Evolutionary conservation across 495 filamentous ascomycete genomes (phyloP), one percentile per base, ranked within the genome.

Genomic region (Xylaria acuta): DNA sequence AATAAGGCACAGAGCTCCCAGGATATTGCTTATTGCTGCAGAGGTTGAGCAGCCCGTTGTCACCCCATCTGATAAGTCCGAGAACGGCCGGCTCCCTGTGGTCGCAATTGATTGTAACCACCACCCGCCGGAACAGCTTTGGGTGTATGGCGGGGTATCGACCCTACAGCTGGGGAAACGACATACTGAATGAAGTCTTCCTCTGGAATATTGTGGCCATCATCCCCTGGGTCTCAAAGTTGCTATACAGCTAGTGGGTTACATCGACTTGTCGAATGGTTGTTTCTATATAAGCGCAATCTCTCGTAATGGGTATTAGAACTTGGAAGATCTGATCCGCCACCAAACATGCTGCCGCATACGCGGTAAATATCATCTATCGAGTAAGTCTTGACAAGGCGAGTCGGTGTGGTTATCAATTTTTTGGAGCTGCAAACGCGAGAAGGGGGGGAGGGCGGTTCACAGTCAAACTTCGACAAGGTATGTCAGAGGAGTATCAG

Each of bases 321-420:
- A 60, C 36, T 34, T 64, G 45, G 12, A 51, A 38, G 43, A 40
- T 20, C 27, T 27, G 56, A 41, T 41, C 41, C 32, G 38, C 54
- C 43, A 43, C 43, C n/a, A 14, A 49, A 51, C 5, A 12, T 12
- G 8, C 41, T 32, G 56, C 43, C 6, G 25, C 49, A 60, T 36
- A 41, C 27, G 38, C 67, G 47, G 40, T 22, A 40, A 51, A 25
- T 30, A 27, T 51, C 22, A 40, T 36, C 41, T 49, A 41, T 36
- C 64, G 62, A 22, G 25, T 25, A 45, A 30, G 51, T 43, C 54
- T 45, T 43, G 38, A 62, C 41, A 59, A 18, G 2, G 47, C 22
- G 8, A 54, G 69, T 63, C 45, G 67, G 67, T 69, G 67, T 64
- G 47, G 25, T 59, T 43, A 64, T 9, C 59, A 66, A 71, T 54